phyloP scores from a whole-genome alignment of 495 filamentous ascomycete species.

The Aspergillus wentii region DNA sequence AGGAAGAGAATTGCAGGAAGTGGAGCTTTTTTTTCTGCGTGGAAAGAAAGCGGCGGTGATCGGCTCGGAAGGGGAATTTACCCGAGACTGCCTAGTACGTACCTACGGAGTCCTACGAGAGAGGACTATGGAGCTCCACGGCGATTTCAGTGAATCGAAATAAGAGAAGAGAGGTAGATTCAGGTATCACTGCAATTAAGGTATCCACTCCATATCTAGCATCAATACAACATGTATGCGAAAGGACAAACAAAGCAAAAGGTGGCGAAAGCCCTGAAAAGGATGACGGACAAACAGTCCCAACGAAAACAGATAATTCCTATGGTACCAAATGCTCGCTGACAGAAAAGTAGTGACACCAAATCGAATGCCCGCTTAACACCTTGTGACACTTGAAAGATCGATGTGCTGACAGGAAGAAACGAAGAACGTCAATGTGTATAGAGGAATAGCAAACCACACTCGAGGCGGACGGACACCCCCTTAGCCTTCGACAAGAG shows the following conservation, averaged over 20 bases:
- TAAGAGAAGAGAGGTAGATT: slow-evolving; percentile 1
- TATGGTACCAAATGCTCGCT: slow-evolving; percentile 39
- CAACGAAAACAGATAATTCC: slow-evolving; percentile 10
- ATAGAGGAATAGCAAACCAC: slow-evolving; percentile 11
- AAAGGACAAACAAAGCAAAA: slow-evolving; percentile 18
- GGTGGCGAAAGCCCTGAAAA: slow-evolving; percentile 12
- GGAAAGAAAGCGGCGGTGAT: background rate
- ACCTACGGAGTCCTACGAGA: too few species aligned
- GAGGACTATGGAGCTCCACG: too few species aligned
- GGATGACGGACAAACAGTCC: slow-evolving; percentile 2
- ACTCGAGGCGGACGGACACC: slow-evolving; percentile 1
- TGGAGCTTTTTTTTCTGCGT: slow-evolving; percentile 2
- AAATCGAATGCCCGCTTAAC: slow-evolving; percentile 33
- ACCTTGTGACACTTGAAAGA: slow-evolving; percentile 15
- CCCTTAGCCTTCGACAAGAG: slow-evolving; percentile 49
- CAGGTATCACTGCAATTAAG: slow-evolving; percentile 20
- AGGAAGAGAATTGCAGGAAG: background rate
- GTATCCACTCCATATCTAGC: slow-evolving; percentile 29
- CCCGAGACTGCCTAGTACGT: too few species aligned
- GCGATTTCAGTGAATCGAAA: background rate
- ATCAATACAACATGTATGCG: slow-evolving; percentile 30
- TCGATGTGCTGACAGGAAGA: slow-evolving; percentile 15
- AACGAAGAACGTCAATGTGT: slow-evolving; percentile 6
- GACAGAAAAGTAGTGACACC: slow-evolving; percentile 22
- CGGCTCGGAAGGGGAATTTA: slow-evolving; percentile 4